Conservation (phyloP, 2,329 filamentous ascomycete species). For the Cladosporium sp. region DNA sequence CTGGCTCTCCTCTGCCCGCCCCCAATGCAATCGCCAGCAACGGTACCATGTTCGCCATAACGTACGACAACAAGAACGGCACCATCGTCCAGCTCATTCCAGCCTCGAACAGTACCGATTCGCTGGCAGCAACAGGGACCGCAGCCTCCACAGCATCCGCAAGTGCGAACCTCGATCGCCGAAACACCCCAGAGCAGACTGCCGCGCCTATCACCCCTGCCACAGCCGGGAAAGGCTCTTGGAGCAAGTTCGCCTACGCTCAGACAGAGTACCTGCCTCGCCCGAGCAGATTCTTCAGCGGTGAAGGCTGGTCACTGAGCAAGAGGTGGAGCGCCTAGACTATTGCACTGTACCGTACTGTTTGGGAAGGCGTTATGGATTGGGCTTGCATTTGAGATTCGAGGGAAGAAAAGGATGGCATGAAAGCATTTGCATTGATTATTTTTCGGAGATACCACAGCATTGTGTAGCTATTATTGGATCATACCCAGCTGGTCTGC, state of each 20-base stretch:
- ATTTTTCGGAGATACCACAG: not conserved
- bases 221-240: not conserved
- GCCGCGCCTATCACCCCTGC: constrained; percentile 13
- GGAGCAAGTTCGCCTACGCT: constrained; percentile 14
- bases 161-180: constrained; percentile 8
- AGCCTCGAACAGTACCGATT: constrained; percentile 6
- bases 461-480: not conserved
- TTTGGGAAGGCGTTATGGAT: not conserved
- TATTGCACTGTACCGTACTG: not conserved
- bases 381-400: not conserved
- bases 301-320: constrained; percentile 8
- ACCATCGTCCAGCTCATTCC: constrained; percentile 15
- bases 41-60: constrained; percentile 17
- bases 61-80: constrained; percentile 16
- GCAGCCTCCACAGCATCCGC: constrained; percentile 4
- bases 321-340: not conserved
- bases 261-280: not conserved
- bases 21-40: constrained; percentile 12
- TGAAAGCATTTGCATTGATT: constrained; percentile 1
- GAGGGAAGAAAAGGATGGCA: not conserved
- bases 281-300: constrained; percentile 11
- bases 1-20: not conserved
- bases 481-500: not conserved
- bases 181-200: not conserved
- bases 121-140: constrained; percentile 5